Evolutionary conservation across 2,329 filamentous ascomycete genomes (phyloP).

Genomic region (Scopulariopsis brevicaulis): DNA sequence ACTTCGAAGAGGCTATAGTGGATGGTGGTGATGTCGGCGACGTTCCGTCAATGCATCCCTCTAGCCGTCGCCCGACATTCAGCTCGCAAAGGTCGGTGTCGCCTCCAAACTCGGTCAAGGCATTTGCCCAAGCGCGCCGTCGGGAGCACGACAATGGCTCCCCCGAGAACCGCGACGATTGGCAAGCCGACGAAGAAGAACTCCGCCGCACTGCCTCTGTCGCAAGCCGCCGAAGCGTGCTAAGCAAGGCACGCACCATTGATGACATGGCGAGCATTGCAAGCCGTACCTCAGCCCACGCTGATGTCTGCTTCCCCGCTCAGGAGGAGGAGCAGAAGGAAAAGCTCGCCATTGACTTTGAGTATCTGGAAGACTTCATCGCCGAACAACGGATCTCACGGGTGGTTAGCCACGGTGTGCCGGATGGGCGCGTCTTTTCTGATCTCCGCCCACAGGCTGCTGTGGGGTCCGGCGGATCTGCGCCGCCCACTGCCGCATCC

Average conservation of each 20-base stretch:
- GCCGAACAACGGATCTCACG: constrained; percentile 42
- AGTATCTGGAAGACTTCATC: constrained; percentile 88
- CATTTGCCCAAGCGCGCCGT: constrained; percentile 83
- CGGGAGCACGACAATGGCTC: constrained; percentile 62
- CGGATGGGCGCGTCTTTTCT: constrained; percentile 41
- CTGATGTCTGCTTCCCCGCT: constrained; percentile 83
- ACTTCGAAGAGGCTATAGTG: constrained; percentile 77
- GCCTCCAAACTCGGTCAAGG: constrained; percentile 93
- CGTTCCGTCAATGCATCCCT: constrained; percentile 27
- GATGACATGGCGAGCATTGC: constrained; percentile 51
- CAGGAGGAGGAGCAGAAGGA: constrained; percentile 55
- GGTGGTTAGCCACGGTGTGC: constrained; percentile 36
- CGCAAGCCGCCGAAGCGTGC: constrained; percentile 48
- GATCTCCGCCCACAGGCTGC: constrained; percentile 39
- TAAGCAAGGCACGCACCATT: constrained; percentile 46
- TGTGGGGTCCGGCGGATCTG: not conserved
- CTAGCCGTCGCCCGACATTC: constrained; percentile 43
- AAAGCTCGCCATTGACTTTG: constrained; percentile 79
- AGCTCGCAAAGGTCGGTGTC: constrained; percentile 59
- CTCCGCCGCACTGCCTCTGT: constrained; percentile 63
- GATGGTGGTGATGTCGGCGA: constrained; percentile 56
- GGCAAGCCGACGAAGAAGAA: constrained; percentile 28
- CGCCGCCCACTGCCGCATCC: constrained; percentile 26
- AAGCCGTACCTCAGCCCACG: constrained; percentile 63
- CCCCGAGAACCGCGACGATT: constrained; percentile 29